phyloP scores from a whole-genome alignment of 2,329 filamentous ascomycete genomes.

The Myotisia sp. region DNA sequence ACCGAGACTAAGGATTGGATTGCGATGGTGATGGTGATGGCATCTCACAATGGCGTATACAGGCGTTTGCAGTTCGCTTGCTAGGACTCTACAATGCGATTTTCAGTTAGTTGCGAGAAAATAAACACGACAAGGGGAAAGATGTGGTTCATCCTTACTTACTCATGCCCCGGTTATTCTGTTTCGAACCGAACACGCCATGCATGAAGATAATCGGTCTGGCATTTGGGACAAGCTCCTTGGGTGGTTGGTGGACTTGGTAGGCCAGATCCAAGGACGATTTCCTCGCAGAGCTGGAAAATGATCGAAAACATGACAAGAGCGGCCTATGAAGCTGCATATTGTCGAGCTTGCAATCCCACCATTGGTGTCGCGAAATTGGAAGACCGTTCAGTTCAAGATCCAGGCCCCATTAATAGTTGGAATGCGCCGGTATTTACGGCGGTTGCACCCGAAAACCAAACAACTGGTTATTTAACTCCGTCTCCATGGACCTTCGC shows the following conservation, averaged over 20 bases:
- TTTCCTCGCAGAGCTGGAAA: neutral
- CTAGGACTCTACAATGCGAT: conserved; percentile 49
- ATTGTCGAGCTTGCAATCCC: no score
- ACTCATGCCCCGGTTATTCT: conserved; percentile 84
- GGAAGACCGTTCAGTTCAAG: no score
- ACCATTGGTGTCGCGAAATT: no score
- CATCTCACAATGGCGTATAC: conserved; percentile 59
- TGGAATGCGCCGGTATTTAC: no score
- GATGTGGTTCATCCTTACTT: conserved; percentile 45
- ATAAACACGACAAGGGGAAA: neutral
- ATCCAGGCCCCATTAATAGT: no score
- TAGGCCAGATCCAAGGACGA: conserved; percentile 7
- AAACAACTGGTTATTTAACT: no score
- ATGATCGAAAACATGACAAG: neutral
- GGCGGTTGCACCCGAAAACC: no score
- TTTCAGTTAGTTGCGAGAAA: neutral
- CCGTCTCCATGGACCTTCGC: no score
- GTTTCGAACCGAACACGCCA: conserved; percentile 76
- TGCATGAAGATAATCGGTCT: conserved; percentile 67
- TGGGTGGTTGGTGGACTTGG: conserved; percentile 5
- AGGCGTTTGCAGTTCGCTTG: conserved; percentile 57
- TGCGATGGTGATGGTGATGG: neutral
- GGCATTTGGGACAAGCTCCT: neutral
- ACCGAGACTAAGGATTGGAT: neutral
- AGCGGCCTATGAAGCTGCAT: no score